phyloP scores from a whole-genome alignment of 768 basidiomycete species.

The Butyriboletus loyo region DNA sequence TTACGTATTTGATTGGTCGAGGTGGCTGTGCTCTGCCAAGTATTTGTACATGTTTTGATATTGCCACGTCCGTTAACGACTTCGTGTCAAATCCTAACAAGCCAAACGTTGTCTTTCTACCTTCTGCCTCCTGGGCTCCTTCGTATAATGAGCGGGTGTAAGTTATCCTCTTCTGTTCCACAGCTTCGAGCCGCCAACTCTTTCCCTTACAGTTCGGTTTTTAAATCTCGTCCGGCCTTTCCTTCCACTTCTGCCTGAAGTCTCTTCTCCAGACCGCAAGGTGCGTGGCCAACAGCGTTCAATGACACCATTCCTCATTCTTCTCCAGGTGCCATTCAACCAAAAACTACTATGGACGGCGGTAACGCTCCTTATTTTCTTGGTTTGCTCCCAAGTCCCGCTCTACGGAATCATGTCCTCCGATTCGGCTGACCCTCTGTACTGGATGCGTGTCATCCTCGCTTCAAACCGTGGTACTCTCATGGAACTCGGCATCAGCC shows the following conservation, averaged over 20 bases:
- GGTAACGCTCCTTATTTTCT: constrained; percentile 97
- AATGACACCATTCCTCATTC: constrained; percentile 1
- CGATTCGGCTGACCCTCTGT: constrained; percentile 97
- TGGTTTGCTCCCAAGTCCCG: constrained; percentile 98
- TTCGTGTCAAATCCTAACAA: constrained; percentile 15
- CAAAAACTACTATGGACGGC: constrained; percentile 99
- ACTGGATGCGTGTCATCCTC: constrained; percentile 99
- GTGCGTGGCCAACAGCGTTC: constrained; percentile 39
- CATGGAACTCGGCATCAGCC: constrained; percentile 98
- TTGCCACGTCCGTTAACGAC: constrained; percentile 28
- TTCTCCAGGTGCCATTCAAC: constrained; percentile 86
- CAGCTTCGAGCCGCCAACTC: constrained; percentile 1
- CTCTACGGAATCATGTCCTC: constrained; percentile 99
- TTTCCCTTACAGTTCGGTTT: constrained; percentile 67
- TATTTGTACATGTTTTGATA: constrained; percentile 29
- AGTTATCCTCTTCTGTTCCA: constrained; percentile 29
- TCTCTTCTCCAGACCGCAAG: constrained; percentile 97
- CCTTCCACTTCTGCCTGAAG: constrained; percentile 94
- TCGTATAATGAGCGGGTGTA: constrained; percentile 76
- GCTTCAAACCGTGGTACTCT: constrained; percentile 98
- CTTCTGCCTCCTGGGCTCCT: constrained; percentile 21
- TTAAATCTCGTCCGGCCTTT: constrained; percentile 98
- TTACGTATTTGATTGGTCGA: no score
- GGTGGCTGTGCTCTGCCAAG: constrained; percentile 13
- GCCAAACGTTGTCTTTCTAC: constrained; percentile 21